phyloP scores from a whole-genome alignment of 169 alveolate species.

The Neospora caninum region DNA sequence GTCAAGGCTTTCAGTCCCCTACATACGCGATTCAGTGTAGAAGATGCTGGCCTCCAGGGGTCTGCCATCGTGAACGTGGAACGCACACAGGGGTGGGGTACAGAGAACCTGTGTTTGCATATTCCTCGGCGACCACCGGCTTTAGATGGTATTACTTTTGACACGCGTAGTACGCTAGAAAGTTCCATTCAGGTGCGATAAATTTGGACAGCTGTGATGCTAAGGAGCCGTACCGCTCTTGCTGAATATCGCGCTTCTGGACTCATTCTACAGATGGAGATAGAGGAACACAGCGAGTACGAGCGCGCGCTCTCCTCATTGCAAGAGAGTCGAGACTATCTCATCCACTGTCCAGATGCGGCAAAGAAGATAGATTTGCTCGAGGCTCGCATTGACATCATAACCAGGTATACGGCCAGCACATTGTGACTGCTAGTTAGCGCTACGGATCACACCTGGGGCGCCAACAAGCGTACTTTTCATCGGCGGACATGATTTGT shows the following conservation, averaged over 20 bases:
- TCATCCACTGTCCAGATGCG: conserved; percentile 74
- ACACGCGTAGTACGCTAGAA: no score
- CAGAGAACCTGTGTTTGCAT: no score
- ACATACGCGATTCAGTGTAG: neutral
- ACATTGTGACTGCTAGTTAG: neutral
- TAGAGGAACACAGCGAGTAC: conserved; percentile 87
- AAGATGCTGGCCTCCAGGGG: neutral
- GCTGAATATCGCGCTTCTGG: no score
- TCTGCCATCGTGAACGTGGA: neutral
- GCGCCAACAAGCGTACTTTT: neutral
- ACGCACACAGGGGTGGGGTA: no score
- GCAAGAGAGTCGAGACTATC: conserved; percentile 83
- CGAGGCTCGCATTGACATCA: conserved; percentile 74
- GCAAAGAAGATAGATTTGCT: conserved; percentile 77
- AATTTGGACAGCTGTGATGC: no score
- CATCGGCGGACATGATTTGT: no score
- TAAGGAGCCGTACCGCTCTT: no score
- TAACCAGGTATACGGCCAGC: conserved; percentile 62
- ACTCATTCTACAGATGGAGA: conserved; percentile 72
- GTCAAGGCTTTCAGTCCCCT: neutral
- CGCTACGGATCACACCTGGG: neutral
- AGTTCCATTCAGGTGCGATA: no score
- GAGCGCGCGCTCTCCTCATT: conserved; percentile 86
- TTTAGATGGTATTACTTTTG: no score
- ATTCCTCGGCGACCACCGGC: no score